These are phyloP conservation scores for Anthostomella pinea DNA, from an alignment of 2,329 filamentous ascomycete species.

Conservation along the genomic window DNA sequence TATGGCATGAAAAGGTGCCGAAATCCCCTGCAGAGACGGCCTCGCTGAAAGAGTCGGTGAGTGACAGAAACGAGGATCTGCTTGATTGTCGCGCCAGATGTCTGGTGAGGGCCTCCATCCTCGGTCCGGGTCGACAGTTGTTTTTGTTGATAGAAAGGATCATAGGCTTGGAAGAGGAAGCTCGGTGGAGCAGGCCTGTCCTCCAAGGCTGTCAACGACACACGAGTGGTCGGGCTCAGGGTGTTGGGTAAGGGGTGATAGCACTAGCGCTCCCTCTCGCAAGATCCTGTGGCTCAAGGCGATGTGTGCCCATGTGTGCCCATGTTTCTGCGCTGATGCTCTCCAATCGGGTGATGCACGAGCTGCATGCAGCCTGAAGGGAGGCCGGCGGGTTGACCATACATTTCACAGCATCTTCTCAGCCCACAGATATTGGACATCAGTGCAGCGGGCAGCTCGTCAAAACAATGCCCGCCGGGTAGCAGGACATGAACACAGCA, in stretches of 20 bases:
- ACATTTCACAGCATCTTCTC: conserved; percentile 19
- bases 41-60: conserved; percentile 27
- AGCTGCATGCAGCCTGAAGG: conserved; percentile 23
- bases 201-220: too few species aligned
- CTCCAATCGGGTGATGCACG: conserved; percentile 28
- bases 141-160: conserved; percentile 16
- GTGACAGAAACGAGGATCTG: conserved; percentile 24
- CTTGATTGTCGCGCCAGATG: conserved; percentile 22
- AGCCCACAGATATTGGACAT: conserved; percentile 33
- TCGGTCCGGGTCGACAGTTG: conserved; percentile 16
- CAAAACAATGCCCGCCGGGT: conserved; percentile 25
- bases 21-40: conserved; percentile 21
- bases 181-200: conserved; percentile 27
- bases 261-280: conserved; percentile 8
- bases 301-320: too few species aligned
- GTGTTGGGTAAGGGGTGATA: conserved; percentile 21
- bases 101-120: conserved; percentile 23
- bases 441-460: conserved; percentile 28
- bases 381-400: conserved; percentile 28
- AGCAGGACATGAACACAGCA: conserved; percentile 28
- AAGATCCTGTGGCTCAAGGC: conserved; percentile 14
- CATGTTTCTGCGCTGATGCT: conserved; percentile 13
- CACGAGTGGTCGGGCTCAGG: conserved; percentile 17
- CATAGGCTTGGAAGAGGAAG: conserved; percentile 12
- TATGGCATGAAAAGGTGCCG: conserved; percentile 25